Evolutionary conservation across 2,329 filamentous ascomycete species (phyloP), one percentile per base, ranked within the genome.

Genomic region (Xylariales sp.): DNA sequence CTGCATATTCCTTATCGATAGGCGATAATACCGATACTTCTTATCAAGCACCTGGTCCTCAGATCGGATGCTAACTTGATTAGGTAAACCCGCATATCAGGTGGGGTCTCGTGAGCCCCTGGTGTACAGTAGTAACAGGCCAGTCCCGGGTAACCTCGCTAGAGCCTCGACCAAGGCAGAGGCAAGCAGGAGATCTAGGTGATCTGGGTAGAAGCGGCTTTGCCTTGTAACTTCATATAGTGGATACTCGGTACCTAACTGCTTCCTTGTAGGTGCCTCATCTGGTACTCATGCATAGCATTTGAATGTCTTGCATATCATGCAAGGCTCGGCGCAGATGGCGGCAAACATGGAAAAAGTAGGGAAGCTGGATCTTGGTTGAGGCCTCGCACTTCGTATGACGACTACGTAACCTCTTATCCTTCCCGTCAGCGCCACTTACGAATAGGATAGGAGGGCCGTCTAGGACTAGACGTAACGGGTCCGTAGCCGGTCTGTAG

Each of bases 1-100:
- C 60, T 14, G 32, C 58, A 62, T 46, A 60, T 57, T 69, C 1
- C 12, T 65, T 71, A 72, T 72, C 69, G 69, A 69, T 72, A 69
- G 43, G 32, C 18, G 64, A 62, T 66, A 65, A 67, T 54, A 57
- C 43, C 23, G 39, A 49, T 34, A 57, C 32, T 57, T 23, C 28
- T 7, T 16, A 32, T 2, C 34, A n/a, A 18, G 3, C 12, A 45
- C 6, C 18, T 18, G 3, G 6, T 48, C n/a, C 14, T 5, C 18
- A 18, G 6, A 48, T 48, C 2, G 7, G 3, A 2, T 12, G 23
- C 46, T 49, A 49, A 30, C 23, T 41, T 41, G 4, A 48, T 41
- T 36, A 8, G 36, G 61, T 43, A 53, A 43, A 16, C 7, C 57
- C 14, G 8, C 6, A 34, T 5, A 34, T 18, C 6, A 28, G 2